Evolutionary conservation across 345 rosid genomes (phyloP).

Genomic region (Ricinus communis): DNA sequence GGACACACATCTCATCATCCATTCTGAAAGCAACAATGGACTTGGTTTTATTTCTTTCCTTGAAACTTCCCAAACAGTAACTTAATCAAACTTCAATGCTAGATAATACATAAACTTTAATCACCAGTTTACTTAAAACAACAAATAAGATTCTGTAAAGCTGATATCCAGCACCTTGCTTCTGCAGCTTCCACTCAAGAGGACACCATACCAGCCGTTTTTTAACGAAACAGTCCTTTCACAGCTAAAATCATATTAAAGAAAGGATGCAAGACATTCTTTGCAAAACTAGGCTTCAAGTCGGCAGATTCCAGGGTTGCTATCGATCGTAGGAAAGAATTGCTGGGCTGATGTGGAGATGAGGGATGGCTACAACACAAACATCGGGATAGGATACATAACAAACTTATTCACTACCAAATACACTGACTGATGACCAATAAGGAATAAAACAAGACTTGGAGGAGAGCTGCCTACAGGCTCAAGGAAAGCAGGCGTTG

Average conservation of each 20-base stretch:
- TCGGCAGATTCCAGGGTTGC: not conserved
- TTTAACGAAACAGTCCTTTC: not conserved
- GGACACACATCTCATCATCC: not conserved
- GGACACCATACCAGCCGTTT: not conserved
- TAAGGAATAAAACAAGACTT: not conserved
- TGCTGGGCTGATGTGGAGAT: not conserved
- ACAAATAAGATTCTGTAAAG: not conserved
- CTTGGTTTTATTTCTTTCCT: not conserved
- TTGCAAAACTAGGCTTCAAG: not conserved
- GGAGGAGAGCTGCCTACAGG: not conserved
- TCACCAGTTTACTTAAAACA: not conserved
- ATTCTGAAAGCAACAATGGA: not conserved
- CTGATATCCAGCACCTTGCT: not conserved
- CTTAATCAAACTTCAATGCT: constrained; percentile 2
- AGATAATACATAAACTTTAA: constrained; percentile 1
- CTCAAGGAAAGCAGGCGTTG: constrained; percentile 7
- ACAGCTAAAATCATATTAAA: not conserved
- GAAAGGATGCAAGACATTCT: not conserved
- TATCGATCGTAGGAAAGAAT: not conserved
- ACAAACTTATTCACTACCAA: constrained; percentile 17
- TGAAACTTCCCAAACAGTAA: not conserved
- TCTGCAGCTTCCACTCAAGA: constrained; percentile 12
- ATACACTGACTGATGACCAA: constrained; percentile 1
- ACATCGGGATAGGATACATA: not conserved
- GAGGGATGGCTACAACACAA: not conserved